phyloP scores from a whole-genome alignment of 208 protist species.

The Crithidia expoeki region DNA sequence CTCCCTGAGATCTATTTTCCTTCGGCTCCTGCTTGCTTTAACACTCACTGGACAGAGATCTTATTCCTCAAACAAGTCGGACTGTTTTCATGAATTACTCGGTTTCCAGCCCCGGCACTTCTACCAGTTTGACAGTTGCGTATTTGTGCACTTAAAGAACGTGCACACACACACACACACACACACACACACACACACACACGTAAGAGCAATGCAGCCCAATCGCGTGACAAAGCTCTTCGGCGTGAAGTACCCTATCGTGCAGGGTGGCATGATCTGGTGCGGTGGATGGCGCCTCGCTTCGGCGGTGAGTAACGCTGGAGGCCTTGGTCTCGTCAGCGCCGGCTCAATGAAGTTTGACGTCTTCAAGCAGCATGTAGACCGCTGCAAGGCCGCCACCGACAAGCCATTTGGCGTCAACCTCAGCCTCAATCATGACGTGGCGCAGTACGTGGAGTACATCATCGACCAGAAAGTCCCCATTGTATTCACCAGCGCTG shows the following conservation, averaged over 20 bases:
- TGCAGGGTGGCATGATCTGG: conserved; percentile 85
- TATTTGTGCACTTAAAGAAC: no score
- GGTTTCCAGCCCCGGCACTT: no score
- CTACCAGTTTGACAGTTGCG: no score
- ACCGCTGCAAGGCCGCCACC: conserved; percentile 43
- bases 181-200: neutral
- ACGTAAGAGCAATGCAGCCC: conserved; percentile 27
- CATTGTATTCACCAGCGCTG: conserved; percentile 88
- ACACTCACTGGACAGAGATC: no score
- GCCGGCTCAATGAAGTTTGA: conserved; percentile 77
- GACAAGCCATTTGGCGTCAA: conserved; percentile 86
- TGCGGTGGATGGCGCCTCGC: conserved; percentile 80
- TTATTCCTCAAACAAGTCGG: no score
- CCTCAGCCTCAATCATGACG: conserved; percentile 51
- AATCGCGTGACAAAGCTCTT: conserved; percentile 63
- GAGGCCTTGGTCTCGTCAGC: conserved; percentile 85
- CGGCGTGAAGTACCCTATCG: conserved; percentile 79
- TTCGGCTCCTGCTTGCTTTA: no score
- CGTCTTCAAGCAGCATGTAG: conserved; percentile 62
- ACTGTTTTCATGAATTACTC: no score
- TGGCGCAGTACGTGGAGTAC: conserved; percentile 49
- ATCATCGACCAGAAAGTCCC: conserved; percentile 86
- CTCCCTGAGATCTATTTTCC: no score
- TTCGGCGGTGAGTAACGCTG: conserved; percentile 85
- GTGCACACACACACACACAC: neutral